A percentile compares a stretch with the other conserved stretches of the same genome.
These are phyloP conservation scores for Fraxinus sp. DNA, from an alignment of 305 asterid genomes.

Conservation along the genomic window DNA sequence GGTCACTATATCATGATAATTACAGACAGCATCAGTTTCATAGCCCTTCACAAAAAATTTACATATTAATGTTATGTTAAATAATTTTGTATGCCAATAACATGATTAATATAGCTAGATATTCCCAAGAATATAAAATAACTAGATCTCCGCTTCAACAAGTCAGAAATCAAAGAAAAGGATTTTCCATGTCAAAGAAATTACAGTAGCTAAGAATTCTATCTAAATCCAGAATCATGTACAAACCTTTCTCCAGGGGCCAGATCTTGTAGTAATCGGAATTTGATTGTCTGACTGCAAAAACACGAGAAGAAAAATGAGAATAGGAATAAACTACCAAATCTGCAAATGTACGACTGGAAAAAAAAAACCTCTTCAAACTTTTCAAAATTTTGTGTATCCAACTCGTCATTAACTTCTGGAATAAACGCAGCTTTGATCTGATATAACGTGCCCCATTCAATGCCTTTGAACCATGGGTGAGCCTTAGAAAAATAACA, in stretches of 20 bases:
- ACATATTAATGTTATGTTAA: not conserved
- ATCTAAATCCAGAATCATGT: constrained; percentile 17
- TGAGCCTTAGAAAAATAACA: constrained; percentile 58
- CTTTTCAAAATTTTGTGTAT: constrained; percentile 91
- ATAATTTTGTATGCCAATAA: no score
- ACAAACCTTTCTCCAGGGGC: constrained; percentile 97
- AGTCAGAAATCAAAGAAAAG: not conserved
- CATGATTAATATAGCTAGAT: not conserved
- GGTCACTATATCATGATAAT: not conserved
- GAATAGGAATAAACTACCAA: constrained; percentile 16
- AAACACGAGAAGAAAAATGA: constrained; percentile 18
- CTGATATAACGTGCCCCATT: constrained; percentile 75
- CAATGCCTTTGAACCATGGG: constrained; percentile 81
- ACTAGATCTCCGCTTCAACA: not conserved
- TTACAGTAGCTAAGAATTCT: not conserved
- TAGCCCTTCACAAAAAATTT: not conserved
- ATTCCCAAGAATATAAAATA: not conserved
- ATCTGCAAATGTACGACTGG: constrained; percentile 11
- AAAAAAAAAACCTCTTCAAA: constrained; percentile 69
- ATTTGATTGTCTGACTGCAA: constrained; percentile 67
- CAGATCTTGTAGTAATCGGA: constrained; percentile 68
- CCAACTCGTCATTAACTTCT: constrained; percentile 85
- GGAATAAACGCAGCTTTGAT: constrained; percentile 94
- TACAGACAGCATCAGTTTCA: not conserved
- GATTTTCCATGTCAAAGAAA: not conserved